Conservation (phyloP, 2,329 filamentous ascomycete species). For the Ophiocordyceps robertsii region DNA sequence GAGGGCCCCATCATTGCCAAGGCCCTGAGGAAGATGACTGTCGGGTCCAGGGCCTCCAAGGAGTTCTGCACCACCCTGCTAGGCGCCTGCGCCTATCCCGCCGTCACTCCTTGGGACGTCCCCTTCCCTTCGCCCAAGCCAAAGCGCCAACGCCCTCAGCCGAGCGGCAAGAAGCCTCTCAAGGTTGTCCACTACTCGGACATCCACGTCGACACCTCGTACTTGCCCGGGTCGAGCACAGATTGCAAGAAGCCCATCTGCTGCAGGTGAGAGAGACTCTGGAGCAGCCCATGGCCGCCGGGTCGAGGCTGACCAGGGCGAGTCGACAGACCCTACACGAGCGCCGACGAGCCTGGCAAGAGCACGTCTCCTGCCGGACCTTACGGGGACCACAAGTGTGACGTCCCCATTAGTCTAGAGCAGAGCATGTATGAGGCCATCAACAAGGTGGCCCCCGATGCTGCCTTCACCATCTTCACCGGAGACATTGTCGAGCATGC, state of each 20-base stretch:
- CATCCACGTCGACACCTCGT: constrained; percentile 43
- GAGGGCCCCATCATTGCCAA: constrained; percentile 41
- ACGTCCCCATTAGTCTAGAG: constrained; percentile 35
- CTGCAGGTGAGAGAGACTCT: constrained; percentile 28
- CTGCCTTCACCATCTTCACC: constrained; percentile 43
- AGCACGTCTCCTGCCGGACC: constrained; percentile 34
- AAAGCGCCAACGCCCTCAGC: constrained; percentile 17
- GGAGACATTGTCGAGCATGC: constrained; percentile 44
- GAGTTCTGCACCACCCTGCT: constrained; percentile 38
- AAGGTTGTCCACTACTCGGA: constrained; percentile 47
- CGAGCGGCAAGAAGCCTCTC: constrained; percentile 32
- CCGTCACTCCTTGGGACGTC: constrained; percentile 26
- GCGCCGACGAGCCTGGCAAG: constrained; percentile 32
- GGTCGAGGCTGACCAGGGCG: constrained; percentile 1
- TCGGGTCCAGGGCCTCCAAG: constrained; percentile 34
- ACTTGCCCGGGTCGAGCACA: constrained; percentile 36
- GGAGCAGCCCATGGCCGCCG: neutral
- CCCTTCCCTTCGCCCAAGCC: constrained; percentile 29
- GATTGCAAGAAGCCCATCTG: constrained; percentile 47
- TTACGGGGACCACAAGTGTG: constrained; percentile 39
- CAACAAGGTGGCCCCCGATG: constrained; percentile 27
- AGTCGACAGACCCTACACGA: constrained; percentile 25
- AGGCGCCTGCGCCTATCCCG: constrained; percentile 38
- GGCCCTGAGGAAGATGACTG: constrained; percentile 29
- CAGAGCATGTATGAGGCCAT: constrained; percentile 42